phyloP scores from a whole-genome alignment of 352 stramenopile genomes.

The Phytophthora quininea region DNA sequence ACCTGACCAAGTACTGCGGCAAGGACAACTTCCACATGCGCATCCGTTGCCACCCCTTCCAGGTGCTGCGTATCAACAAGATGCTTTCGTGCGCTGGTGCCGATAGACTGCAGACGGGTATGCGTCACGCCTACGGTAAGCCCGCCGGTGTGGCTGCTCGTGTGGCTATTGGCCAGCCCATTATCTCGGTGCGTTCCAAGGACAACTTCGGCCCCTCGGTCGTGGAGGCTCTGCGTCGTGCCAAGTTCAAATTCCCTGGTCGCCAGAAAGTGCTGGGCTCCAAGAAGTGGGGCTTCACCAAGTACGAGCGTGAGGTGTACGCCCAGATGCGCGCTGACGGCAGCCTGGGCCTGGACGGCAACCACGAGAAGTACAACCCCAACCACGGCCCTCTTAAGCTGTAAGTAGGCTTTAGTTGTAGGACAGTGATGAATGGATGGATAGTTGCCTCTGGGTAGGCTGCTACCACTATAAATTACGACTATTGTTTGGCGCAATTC shows the following conservation, averaged over 20 bases:
- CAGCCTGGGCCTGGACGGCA: slow-evolving; percentile 94
- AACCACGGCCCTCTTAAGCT: slow-evolving; percentile 85
- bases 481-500: slow-evolving; percentile 41
- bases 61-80: slow-evolving; percentile 99
- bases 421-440: slow-evolving; percentile 16
- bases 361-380: slow-evolving; percentile 97
- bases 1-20: slow-evolving; percentile 97
- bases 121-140: slow-evolving; percentile 99
- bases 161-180: slow-evolving; percentile 98
- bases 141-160: slow-evolving; percentile 97
- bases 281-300: slow-evolving; percentile 99
- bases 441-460: slow-evolving; percentile 28
- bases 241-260: slow-evolving; percentile 99
- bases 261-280: slow-evolving; percentile 99
- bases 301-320: slow-evolving; percentile 98
- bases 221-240: slow-evolving; percentile 98
- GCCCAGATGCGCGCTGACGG: slow-evolving; percentile 95
- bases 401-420: slow-evolving; percentile 36
- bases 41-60: slow-evolving; percentile 98
- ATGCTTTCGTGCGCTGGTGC: slow-evolving; percentile 99
- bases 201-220: slow-evolving; percentile 94
- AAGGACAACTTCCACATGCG: slow-evolving; percentile 99
- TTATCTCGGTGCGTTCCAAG: slow-evolving; percentile 98
- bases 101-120: slow-evolving; percentile 98
- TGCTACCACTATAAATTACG: slow-evolving; percentile 51